These are phyloP conservation scores for Teunomyces atbi DNA, from an alignment of 805 yeast species.

Conservation along the genomic window DNA sequence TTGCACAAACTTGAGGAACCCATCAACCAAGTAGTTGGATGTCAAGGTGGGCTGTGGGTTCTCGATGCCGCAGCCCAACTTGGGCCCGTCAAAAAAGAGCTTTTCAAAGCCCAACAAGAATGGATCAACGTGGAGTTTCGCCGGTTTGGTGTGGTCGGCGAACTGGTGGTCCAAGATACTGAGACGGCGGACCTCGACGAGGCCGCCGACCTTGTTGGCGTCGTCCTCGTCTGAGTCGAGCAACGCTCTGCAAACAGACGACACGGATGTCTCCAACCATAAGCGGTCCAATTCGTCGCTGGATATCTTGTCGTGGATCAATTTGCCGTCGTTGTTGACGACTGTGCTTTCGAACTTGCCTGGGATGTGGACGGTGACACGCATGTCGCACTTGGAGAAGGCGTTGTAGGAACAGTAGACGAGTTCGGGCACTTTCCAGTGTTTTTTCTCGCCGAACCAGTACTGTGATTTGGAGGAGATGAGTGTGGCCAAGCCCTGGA, in stretches of 20 bases:
- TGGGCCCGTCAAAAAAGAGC: constrained; percentile 64
- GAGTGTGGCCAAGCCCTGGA: constrained; percentile 64
- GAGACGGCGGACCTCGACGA: constrained; percentile 81
- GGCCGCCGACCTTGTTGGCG: constrained; percentile 45
- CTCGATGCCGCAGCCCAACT: constrained; percentile 63
- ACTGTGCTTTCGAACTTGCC: constrained; percentile 64
- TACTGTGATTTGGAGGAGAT: constrained; percentile 59
- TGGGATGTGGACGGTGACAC: constrained; percentile 72
- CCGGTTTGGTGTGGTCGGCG: constrained; percentile 47
- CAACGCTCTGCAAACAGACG: constrained; percentile 74
- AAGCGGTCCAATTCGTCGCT: constrained; percentile 53
- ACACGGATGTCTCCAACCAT: constrained; percentile 55
- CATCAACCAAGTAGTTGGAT: constrained; percentile 72
- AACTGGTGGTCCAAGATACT: constrained; percentile 48
- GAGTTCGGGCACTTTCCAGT: constrained; percentile 69
- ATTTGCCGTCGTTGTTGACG: constrained; percentile 52
- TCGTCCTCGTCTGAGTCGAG: constrained; percentile 70
- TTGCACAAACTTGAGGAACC: constrained; percentile 61
- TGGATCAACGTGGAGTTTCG: constrained; percentile 36
- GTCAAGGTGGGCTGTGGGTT: constrained; percentile 65
- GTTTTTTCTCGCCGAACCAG: constrained; percentile 77
- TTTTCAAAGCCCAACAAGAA: constrained; percentile 66
- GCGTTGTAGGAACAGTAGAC: constrained; percentile 66
- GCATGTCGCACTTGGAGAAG: constrained; percentile 62
- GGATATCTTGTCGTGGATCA: constrained; percentile 47